phyloP scores from a whole-genome alignment of 768 basidiomycete genomes.

The Agaricus subrufescens region DNA sequence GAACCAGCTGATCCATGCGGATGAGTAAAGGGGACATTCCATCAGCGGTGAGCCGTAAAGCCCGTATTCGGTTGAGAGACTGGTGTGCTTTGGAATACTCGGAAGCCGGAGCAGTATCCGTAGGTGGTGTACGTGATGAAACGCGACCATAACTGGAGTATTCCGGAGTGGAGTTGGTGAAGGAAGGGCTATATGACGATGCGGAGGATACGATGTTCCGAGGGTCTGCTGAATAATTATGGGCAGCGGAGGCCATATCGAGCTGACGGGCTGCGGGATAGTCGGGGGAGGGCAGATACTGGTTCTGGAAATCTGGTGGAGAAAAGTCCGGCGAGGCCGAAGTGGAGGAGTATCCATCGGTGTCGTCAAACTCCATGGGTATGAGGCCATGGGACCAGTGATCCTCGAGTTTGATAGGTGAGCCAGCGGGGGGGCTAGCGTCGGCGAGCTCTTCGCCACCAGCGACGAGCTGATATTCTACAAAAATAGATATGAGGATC shows the following conservation, averaged over 20 bases:
- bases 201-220: not conserved
- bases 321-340: slow-evolving; percentile 43
- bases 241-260: slow-evolving; percentile 1
- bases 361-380: slow-evolving; percentile 41
- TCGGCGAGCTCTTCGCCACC: slow-evolving; percentile 74
- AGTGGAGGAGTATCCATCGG: slow-evolving; percentile 30
- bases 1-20: slow-evolving; percentile 49
- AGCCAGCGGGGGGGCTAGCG: slow-evolving; percentile 31
- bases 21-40: slow-evolving; percentile 63
- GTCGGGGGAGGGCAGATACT: slow-evolving; percentile 43
- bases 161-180: not conserved
- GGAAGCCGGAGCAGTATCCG: slow-evolving; percentile 27
- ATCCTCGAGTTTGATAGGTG: slow-evolving; percentile 54
- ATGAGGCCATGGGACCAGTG: slow-evolving; percentile 36
- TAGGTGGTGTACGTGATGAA: not conserved
- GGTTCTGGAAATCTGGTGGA: slow-evolving; percentile 36
- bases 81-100: slow-evolving; percentile 15
- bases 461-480: slow-evolving; percentile 76
- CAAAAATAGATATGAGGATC: slow-evolving; percentile 11
- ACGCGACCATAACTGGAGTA: slow-evolving; percentile 6
- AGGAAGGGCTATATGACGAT: slow-evolving; percentile 3
- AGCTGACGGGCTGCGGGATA: slow-evolving; percentile 24
- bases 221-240: not conserved
- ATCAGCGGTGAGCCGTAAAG: slow-evolving; percentile 56
- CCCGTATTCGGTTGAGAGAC: slow-evolving; percentile 27